These are phyloP conservation scores for Coriolopsis trogii DNA, from an alignment of 1,284 basidiomycete species.

Conservation along the genomic window DNA sequence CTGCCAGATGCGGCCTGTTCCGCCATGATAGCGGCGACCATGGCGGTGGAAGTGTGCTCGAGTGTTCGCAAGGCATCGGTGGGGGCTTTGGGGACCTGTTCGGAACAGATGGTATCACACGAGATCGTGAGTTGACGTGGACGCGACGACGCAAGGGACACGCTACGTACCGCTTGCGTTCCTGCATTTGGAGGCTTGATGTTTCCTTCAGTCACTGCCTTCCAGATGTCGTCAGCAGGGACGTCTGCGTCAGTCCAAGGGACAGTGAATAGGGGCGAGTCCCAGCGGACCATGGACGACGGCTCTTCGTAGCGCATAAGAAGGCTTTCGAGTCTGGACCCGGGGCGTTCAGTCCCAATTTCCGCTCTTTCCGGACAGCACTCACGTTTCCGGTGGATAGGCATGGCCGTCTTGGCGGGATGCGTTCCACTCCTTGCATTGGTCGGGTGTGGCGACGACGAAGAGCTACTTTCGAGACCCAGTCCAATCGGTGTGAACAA, in stretches of 20 bases:
- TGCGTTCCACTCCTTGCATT: slow-evolving; percentile 80
- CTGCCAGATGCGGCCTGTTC: slow-evolving; percentile 50
- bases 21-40: slow-evolving; percentile 72
- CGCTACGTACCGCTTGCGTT: slow-evolving; percentile 70
- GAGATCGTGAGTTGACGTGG: background rate
- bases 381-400: slow-evolving; percentile 81
- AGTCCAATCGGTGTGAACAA: background rate
- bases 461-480: slow-evolving; percentile 60
- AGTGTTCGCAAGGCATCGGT: slow-evolving; percentile 81
- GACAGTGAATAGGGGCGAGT: slow-evolving; percentile 90
- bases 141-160: background rate
- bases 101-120: background rate
- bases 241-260: slow-evolving; percentile 74
- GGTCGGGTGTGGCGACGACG: slow-evolving; percentile 79
- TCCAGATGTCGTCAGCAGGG: slow-evolving; percentile 79
- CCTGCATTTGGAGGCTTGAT: slow-evolving; percentile 90
- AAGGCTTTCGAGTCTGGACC: slow-evolving; percentile 84
- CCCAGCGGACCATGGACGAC: slow-evolving; percentile 96
- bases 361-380: too few species aligned
- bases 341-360: background rate
- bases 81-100: slow-evolving; percentile 75
- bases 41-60: slow-evolving; percentile 68
- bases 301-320: slow-evolving; percentile 93
- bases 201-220: slow-evolving; percentile 75
- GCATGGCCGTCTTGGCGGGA: slow-evolving; percentile 47